Conservation (phyloP, 164 flowering plant species). For the Umbellularia californica region DNA sequence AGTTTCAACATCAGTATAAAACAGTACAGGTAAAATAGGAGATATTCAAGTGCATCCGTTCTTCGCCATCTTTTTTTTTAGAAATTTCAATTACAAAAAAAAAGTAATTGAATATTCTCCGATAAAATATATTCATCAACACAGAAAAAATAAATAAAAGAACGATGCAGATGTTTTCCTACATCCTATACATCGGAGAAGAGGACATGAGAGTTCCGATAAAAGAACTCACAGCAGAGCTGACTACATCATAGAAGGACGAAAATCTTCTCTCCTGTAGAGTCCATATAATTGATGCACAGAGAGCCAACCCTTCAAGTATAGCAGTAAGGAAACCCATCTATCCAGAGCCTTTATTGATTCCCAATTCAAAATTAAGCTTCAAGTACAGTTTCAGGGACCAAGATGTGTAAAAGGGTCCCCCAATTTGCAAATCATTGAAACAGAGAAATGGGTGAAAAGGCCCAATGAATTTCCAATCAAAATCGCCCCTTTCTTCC, state of each 20-base stretch:
- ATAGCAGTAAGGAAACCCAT: background rate
- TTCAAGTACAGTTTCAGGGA: background rate
- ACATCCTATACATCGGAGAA: background rate
- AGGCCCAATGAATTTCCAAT: too few relatives aligned
- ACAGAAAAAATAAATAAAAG: background rate
- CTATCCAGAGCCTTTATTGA: background rate
- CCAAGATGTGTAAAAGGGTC: background rate
- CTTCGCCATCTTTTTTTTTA: too few relatives aligned
- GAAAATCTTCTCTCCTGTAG: background rate
- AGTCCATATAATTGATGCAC: background rate
- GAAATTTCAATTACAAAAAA: too few relatives aligned
- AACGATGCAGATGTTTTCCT: background rate
- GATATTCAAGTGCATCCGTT: too few relatives aligned
- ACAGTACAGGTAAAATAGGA: too few relatives aligned
- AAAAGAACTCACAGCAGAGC: background rate
- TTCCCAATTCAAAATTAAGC: background rate
- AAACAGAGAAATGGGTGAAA: background rate
- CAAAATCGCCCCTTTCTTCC: too few relatives aligned
- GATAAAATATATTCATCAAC: too few relatives aligned
- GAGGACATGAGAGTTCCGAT: background rate
- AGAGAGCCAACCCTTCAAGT: background rate
- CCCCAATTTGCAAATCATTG: background rate
- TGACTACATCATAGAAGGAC: background rate
- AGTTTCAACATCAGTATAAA: background rate
- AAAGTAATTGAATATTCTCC: too few relatives aligned